Conservation (phyloP, 768 basidiomycete species). For the Lactarius akahatsu region DNA sequence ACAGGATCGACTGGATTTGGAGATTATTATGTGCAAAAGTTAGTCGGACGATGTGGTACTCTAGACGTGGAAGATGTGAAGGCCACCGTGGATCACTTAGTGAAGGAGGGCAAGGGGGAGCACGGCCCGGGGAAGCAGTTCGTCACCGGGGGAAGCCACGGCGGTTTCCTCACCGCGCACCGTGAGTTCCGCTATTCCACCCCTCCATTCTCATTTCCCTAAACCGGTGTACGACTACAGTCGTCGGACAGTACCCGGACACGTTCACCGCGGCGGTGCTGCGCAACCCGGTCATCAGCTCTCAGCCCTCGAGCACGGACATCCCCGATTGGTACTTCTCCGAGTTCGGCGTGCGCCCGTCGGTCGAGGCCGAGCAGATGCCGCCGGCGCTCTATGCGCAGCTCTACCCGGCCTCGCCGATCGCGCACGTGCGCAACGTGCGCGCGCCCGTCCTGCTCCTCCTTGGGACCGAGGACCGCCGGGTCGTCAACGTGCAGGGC, state of each 20-base stretch:
- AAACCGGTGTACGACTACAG: slow-evolving; percentile 15
- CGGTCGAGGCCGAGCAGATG: slow-evolving; percentile 23
- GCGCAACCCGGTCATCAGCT: slow-evolving; percentile 38
- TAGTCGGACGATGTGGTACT: slow-evolving; percentile 36
- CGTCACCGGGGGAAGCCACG: slow-evolving; percentile 37
- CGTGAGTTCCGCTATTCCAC: slow-evolving; percentile 18
- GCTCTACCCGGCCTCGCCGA: slow-evolving; percentile 32
- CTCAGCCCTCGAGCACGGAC: slow-evolving; percentile 34
- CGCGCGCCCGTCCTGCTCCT: slow-evolving; percentile 35
- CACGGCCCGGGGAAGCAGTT: slow-evolving; percentile 32
- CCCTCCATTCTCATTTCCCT: no score
- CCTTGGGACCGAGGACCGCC: slow-evolving; percentile 35
- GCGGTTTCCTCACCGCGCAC: slow-evolving; percentile 35
- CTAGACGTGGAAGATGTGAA: slow-evolving; percentile 38
- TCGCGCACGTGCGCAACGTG: slow-evolving; percentile 33
- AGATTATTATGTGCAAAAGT: slow-evolving; percentile 32
- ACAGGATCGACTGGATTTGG: slow-evolving; percentile 39
- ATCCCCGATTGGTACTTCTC: slow-evolving; percentile 40
- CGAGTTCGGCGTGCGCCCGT: slow-evolving; percentile 31
- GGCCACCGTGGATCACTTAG: slow-evolving; percentile 32
- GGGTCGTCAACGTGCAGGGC: slow-evolving; percentile 37
- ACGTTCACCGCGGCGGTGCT: slow-evolving; percentile 36
- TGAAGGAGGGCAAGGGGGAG: slow-evolving; percentile 30
- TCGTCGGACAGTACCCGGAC: slow-evolving; percentile 35
- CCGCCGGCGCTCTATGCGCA: slow-evolving; percentile 29